phyloP scores from a whole-genome alignment of 2,329 filamentous ascomycete species.

The Aspergillus costaricaensis region DNA sequence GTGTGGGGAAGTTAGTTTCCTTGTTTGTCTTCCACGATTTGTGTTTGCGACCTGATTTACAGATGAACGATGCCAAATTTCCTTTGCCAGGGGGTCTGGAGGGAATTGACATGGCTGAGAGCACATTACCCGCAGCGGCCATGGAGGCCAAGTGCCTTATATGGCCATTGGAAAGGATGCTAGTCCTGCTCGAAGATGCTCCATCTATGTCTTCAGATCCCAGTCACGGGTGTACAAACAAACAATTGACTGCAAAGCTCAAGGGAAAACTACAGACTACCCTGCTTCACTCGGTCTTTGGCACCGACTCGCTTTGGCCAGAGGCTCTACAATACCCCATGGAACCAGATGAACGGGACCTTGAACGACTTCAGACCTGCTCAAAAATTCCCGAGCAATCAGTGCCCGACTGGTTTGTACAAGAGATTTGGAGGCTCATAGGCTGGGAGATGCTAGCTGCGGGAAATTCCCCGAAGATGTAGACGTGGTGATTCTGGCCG shows the following conservation, averaged over 20 bases:
- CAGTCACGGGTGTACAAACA: neutral
- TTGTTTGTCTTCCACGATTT: conserved; percentile 43
- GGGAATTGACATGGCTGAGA: conserved; percentile 25
- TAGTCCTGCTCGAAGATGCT: conserved; percentile 26
- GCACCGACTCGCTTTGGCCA: conserved; percentile 33
- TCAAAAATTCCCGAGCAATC: conserved; percentile 32
- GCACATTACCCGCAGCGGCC: conserved; percentile 29
- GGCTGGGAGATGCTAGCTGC: conserved; percentile 54
- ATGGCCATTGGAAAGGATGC: conserved; percentile 34
- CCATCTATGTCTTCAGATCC: neutral
- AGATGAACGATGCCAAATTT: conserved; percentile 25
- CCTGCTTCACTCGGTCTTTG: conserved; percentile 46
- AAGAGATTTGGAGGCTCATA: conserved; percentile 58
- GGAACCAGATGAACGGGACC: conserved; percentile 22
- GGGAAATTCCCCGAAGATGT: neutral
- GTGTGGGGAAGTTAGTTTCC: conserved; percentile 44
- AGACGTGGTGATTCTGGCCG: neutral
- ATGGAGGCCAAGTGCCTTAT: conserved; percentile 41
- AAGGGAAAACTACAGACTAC: conserved; percentile 43
- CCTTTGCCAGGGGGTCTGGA: conserved; percentile 36
- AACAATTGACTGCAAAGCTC: conserved; percentile 22
- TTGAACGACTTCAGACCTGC: conserved; percentile 13
- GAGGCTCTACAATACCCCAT: conserved; percentile 28
- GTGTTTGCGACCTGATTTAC: conserved; percentile 28
- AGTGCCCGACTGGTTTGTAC: conserved; percentile 56